A percentile compares a stretch with the other conserved stretches of the same genome.
phyloP scores from a whole-genome alignment of 805 yeast genomes.

The Saccharomycodes ludwigii region DNA sequence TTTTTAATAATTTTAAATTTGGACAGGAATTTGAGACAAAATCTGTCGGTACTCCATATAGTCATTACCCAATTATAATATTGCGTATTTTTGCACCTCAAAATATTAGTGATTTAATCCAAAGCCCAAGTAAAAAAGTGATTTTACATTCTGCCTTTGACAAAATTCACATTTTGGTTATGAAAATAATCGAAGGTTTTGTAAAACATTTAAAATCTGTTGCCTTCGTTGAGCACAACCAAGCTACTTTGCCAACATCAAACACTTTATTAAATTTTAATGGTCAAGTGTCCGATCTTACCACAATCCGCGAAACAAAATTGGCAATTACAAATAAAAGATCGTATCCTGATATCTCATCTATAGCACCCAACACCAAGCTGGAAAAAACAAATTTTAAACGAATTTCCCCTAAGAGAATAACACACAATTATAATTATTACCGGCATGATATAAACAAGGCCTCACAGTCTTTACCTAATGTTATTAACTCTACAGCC shows the following conservation, averaged over 20 bases:
- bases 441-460: neutral
- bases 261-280: neutral
- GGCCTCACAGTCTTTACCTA: neutral
- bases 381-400: constrained; percentile 1
- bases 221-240: neutral
- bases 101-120: too few species aligned
- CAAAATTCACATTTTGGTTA: constrained; percentile 4
- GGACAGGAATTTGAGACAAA: constrained; percentile 9
- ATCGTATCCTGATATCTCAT: too few species aligned
- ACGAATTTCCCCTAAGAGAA: neutral
- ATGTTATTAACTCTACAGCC: constrained; percentile 7
- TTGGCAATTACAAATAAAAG: too few species aligned
- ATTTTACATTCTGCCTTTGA: constrained; percentile 2
- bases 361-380: constrained; percentile 2
- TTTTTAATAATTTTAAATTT: constrained; percentile 17
- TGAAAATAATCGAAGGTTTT: neutral
- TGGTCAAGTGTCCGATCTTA: neutral
- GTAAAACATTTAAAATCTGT: neutral
- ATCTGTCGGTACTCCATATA: neutral
- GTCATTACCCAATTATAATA: constrained; percentile 3
- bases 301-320: too few species aligned
- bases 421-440: neutral
- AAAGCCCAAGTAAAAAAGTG: neutral
- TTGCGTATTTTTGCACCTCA: neutral
- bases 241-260: neutral